phyloP scores from a whole-genome alignment of 345 rosid genomes.

The Populus euphratica region DNA sequence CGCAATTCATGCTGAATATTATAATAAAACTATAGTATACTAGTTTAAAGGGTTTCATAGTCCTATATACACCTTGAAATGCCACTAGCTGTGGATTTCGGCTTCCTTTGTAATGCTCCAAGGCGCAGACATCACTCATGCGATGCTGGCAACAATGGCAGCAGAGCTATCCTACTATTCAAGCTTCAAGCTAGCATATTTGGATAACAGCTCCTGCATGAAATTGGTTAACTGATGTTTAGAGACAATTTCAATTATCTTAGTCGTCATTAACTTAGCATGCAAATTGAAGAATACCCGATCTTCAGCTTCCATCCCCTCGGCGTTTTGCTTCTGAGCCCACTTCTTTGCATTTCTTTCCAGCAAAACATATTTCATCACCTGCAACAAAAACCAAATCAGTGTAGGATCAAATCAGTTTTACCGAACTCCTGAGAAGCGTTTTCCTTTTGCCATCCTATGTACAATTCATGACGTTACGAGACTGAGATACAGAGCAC shows the following conservation, averaged over 20 bases:
- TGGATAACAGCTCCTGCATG: not conserved
- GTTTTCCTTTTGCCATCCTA: too few relatives aligned
- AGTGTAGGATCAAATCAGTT: not conserved
- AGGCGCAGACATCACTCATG: not conserved
- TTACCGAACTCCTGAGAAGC: too few relatives aligned
- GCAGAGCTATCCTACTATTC: too few relatives aligned
- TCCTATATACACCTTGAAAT: too few relatives aligned
- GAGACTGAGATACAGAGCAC: not conserved
- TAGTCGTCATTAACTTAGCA: not conserved
- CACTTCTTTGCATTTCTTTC: conserved; percentile 6
- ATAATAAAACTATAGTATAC: too few relatives aligned
- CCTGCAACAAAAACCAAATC: conserved; percentile 1
- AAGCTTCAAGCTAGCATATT: too few relatives aligned
- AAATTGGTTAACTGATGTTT: not conserved
- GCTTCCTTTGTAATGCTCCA: too few relatives aligned
- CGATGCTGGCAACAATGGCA: not conserved
- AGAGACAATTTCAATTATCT: not conserved
- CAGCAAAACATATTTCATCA: conserved; percentile 11
- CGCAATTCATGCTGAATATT: too few relatives aligned
- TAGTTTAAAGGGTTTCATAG: too few relatives aligned
- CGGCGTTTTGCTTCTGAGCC: conserved; percentile 1
- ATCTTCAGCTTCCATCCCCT: not conserved
- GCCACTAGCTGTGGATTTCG: too few relatives aligned
- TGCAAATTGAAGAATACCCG: not conserved
- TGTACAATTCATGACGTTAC: not conserved